Percentiles rank a stretch among this genome's conserved stretches.
These are phyloP conservation scores for Penicillium canescens DNA, from an alignment of 495 filamentous ascomycete genomes.

Conservation along the genomic window DNA sequence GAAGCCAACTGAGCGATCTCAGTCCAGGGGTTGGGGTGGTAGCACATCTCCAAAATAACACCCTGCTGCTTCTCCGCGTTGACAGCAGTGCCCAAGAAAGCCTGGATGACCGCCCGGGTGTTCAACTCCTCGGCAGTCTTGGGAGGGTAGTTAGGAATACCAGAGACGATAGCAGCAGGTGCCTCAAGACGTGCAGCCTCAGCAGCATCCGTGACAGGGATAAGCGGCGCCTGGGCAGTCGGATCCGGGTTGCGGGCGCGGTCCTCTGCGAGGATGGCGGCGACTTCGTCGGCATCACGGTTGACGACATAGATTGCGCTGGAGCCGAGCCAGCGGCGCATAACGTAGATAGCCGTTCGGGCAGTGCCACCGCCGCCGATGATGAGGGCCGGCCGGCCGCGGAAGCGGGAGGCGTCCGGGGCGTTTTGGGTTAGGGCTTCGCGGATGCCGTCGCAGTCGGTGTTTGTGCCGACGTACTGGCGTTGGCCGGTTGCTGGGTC, in stretches of 20 bases:
- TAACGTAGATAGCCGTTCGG: slow-evolving; percentile 67
- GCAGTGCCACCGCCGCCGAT: slow-evolving; percentile 70
- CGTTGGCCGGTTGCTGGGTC: slow-evolving; percentile 37
- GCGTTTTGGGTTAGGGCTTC: slow-evolving; percentile 66
- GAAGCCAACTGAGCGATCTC: slow-evolving; percentile 58
- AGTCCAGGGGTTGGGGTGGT: slow-evolving; percentile 69
- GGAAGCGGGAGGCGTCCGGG: slow-evolving; percentile 41
- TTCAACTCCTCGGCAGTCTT: slow-evolving; percentile 57
- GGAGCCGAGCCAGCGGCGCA: slow-evolving; percentile 64
- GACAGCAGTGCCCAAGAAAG: slow-evolving; percentile 43
- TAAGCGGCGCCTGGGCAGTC: slow-evolving; percentile 46
- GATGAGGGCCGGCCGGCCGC: slow-evolving; percentile 58
- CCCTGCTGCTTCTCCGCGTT: slow-evolving; percentile 49
- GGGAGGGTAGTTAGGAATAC: slow-evolving; percentile 70
- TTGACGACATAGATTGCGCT: slow-evolving; percentile 71
- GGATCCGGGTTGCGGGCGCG: slow-evolving; percentile 29
- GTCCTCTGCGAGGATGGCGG: slow-evolving; percentile 58
- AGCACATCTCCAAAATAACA: slow-evolving; percentile 77
- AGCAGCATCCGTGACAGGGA: slow-evolving; percentile 54
- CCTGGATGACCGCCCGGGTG: slow-evolving; percentile 55
- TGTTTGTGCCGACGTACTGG: slow-evolving; percentile 68
- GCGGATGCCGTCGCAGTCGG: slow-evolving; percentile 71
- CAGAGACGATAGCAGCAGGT: slow-evolving; percentile 62
- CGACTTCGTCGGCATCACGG: slow-evolving; percentile 62
- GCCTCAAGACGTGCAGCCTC: slow-evolving; percentile 56